Percentiles rank a stretch among this genome's conserved stretches.
Evolutionary conservation across 345 rosid genomes (phyloP).

Genomic region (Gossypium thurberi): DNA sequence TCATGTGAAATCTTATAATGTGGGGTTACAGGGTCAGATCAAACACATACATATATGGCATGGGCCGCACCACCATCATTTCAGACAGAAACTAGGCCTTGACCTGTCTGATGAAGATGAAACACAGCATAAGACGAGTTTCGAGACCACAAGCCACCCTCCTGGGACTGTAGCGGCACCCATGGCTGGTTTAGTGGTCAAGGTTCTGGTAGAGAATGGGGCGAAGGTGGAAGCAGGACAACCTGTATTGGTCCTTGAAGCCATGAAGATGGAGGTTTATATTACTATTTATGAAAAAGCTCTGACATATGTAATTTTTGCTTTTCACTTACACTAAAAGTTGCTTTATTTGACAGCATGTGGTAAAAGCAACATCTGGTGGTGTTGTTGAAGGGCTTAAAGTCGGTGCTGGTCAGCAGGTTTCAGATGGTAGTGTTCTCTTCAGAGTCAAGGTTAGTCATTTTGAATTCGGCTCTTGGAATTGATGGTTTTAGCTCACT

Average conservation of each 20-base stretch:
- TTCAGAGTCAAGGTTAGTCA: slow-evolving; percentile 63
- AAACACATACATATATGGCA: slow-evolving; percentile 79
- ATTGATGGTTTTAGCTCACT: background rate
- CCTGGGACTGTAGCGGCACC: slow-evolving; percentile 76
- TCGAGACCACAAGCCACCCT: slow-evolving; percentile 44
- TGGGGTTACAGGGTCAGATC: slow-evolving; percentile 45
- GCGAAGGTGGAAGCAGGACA: slow-evolving; percentile 67
- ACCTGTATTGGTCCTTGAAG: slow-evolving; percentile 77
- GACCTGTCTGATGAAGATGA: slow-evolving; percentile 53
- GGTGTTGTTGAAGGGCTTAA: slow-evolving; percentile 66
- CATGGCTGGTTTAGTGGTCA: slow-evolving; percentile 93
- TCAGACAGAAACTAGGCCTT: slow-evolving; percentile 58
- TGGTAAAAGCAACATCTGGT: slow-evolving; percentile 68
- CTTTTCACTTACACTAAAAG: background rate
- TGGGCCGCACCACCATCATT: slow-evolving; percentile 57
- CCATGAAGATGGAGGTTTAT: slow-evolving; percentile 98
- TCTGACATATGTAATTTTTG: background rate
- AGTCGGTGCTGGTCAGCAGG: slow-evolving; percentile 67
- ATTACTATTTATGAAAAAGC: background rate
- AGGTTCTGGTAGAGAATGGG: slow-evolving; percentile 70
- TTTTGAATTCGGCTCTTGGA: background rate
- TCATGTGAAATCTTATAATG: slow-evolving; percentile 16
- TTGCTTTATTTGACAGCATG: slow-evolving; percentile 44
- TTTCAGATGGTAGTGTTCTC: slow-evolving; percentile 60
- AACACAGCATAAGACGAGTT: slow-evolving; percentile 44